These are phyloP conservation scores for Camelina sativa DNA, from an alignment of 345 rosid genomes.

Conservation along the genomic window DNA sequence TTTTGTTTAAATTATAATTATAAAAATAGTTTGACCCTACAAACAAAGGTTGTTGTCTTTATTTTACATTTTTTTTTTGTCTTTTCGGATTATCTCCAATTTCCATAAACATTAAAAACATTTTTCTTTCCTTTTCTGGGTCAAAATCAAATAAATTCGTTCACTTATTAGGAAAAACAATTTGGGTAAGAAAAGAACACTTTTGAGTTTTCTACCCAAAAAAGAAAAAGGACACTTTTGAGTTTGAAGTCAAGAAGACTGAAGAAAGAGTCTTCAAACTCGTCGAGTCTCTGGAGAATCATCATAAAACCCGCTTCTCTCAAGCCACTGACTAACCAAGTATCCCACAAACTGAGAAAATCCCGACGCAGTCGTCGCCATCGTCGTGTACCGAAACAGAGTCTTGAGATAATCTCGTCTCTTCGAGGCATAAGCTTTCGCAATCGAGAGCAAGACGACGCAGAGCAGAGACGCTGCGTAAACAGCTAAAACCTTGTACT, in stretches of 20 bases:
- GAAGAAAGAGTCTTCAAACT: constrained; percentile 12
- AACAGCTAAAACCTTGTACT: constrained; percentile 61
- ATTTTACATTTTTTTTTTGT: too few relatives aligned
- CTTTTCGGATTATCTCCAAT: too few relatives aligned
- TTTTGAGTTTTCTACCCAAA: too few relatives aligned
- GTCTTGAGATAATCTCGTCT: constrained; percentile 57
- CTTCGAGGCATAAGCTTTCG: constrained; percentile 61
- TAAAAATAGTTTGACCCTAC: too few relatives aligned
- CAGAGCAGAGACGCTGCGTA: constrained; percentile 65
- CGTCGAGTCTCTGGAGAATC: constrained; percentile 20
- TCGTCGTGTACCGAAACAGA: constrained; percentile 48
- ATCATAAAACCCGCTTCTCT: constrained; percentile 49
- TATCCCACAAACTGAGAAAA: constrained; percentile 60
- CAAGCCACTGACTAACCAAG: constrained; percentile 52
- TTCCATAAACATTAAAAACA: too few relatives aligned
- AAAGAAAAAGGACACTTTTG: not conserved
- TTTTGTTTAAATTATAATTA: too few relatives aligned
- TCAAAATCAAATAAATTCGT: not conserved
- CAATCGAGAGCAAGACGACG: constrained; percentile 65
- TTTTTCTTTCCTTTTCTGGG: too few relatives aligned
- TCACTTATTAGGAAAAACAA: not conserved
- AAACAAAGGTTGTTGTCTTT: too few relatives aligned
- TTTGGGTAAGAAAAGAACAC: not conserved
- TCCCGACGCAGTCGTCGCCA: constrained; percentile 65
- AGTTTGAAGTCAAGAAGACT: not conserved